Percentiles rank a stretch among this genome's conserved stretches.
These are phyloP conservation scores for Salix brachista DNA, from an alignment of 345 rosid species.

Conservation along the genomic window DNA sequence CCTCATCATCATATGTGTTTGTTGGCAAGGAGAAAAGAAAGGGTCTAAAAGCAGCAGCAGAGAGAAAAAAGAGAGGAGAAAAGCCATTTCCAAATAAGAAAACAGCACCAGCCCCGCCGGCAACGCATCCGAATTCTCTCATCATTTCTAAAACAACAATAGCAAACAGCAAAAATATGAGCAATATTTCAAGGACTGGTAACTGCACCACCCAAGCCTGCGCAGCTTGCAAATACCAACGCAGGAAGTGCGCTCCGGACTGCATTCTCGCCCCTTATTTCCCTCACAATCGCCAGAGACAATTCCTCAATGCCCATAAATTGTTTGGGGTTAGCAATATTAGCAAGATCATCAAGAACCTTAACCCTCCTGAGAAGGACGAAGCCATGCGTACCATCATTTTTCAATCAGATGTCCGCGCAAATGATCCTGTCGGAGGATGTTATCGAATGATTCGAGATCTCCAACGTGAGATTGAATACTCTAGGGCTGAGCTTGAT, in stretches of 20 bases:
- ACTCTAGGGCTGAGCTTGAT: slow-evolving; percentile 62
- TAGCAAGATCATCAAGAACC: slow-evolving; percentile 69
- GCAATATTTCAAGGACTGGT: slow-evolving; percentile 17
- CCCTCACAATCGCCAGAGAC: slow-evolving; percentile 76
- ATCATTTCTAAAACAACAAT: background rate
- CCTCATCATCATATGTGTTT: slow-evolving; percentile 1
- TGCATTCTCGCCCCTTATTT: slow-evolving; percentile 96
- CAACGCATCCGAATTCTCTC: slow-evolving; percentile 22
- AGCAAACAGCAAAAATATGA: background rate
- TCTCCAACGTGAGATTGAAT: slow-evolving; percentile 69
- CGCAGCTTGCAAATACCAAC: slow-evolving; percentile 96
- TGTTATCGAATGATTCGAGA: slow-evolving; percentile 62
- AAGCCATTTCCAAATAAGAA: slow-evolving; percentile 5
- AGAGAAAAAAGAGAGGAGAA: background rate
- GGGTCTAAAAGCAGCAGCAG: slow-evolving; percentile 11
- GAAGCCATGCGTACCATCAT: slow-evolving; percentile 85
- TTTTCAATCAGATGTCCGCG: slow-evolving; percentile 82
- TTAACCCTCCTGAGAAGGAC: slow-evolving; percentile 59
- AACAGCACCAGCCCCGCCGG: slow-evolving; percentile 20
- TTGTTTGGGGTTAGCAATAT: slow-evolving; percentile 90
- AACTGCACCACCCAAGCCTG: slow-evolving; percentile 44
- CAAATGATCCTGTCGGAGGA: slow-evolving; percentile 79
- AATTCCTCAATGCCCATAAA: slow-evolving; percentile 91
- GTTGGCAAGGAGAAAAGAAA: slow-evolving; percentile 6
- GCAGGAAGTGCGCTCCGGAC: slow-evolving; percentile 85